These are phyloP conservation scores for Myxozyma geophila DNA, from an alignment of 805 yeast genomes.

Conservation along the genomic window DNA sequence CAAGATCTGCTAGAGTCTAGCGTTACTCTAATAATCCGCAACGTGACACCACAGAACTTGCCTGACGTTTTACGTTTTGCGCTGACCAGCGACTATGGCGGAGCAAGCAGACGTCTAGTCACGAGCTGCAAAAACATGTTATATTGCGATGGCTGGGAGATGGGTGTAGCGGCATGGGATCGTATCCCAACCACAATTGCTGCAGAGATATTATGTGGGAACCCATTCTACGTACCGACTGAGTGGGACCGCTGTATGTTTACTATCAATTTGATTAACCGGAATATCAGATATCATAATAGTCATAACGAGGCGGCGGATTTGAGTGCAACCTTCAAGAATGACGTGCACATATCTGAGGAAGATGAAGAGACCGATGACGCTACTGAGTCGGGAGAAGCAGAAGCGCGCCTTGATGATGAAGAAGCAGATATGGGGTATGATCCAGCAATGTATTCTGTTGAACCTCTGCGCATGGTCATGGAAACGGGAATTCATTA, in stretches of 20 bases:
- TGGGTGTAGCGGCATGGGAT: conserved; percentile 54
- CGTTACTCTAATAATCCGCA: conserved; percentile 48
- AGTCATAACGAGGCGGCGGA: not conserved
- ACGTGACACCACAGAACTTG: conserved; percentile 48
- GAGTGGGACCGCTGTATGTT: conserved; percentile 63
- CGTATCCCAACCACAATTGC: conserved; percentile 52
- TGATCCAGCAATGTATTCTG: not conserved
- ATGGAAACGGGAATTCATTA: conserved; percentile 52
- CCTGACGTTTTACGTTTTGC: conserved; percentile 52
- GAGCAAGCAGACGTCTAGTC: conserved; percentile 52
- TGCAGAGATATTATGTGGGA: conserved; percentile 53
- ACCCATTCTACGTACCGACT: conserved; percentile 57
- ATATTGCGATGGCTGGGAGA: conserved; percentile 57
- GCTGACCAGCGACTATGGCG: conserved; percentile 51
- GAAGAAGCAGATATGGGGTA: not conserved
- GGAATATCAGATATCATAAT: conserved; percentile 8
- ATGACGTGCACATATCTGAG: not conserved
- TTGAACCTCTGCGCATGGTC: conserved; percentile 42
- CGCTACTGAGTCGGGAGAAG: not conserved
- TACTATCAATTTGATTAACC: conserved; percentile 37
- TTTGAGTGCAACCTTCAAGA: not conserved
- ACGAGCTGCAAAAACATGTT: conserved; percentile 55
- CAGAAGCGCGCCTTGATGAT: not conserved
- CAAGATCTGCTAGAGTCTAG: conserved; percentile 52
- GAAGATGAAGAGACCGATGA: not conserved